Evolutionary conservation across 2,329 filamentous ascomycete genomes (phyloP).

Genomic region (Ceratocystis alfenasii): DNA sequence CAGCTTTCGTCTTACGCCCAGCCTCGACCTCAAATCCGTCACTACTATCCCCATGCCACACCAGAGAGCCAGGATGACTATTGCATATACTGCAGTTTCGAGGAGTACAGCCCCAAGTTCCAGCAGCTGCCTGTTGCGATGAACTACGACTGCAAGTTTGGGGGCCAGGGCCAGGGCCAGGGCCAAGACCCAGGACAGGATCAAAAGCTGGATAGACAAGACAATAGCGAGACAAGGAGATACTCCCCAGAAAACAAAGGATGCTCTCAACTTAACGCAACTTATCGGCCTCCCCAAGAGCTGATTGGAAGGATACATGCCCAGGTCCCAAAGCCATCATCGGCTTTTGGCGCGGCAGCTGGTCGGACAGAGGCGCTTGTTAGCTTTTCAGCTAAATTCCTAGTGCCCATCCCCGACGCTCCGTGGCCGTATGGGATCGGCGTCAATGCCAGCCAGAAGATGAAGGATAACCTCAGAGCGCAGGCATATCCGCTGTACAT

Average conservation of each 20-base stretch:
- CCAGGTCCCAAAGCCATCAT: not conserved
- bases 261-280: not conserved
- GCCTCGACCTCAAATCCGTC: not conserved
- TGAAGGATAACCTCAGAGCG: not conserved
- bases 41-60: conserved; percentile 2
- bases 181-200: not conserved
- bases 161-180: not conserved
- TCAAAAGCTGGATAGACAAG: not conserved
- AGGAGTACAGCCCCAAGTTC: not conserved
- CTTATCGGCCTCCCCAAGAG: not conserved
- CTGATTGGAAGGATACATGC: not conserved
- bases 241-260: not conserved
- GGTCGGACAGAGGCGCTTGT: not conserved
- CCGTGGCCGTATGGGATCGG: conserved; percentile 23
- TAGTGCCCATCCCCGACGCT: conserved; percentile 20
- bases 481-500: conserved; percentile 9
- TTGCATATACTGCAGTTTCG: conserved; percentile 10
- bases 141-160: not conserved
- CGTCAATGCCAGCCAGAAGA: conserved; percentile 14
- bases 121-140: not conserved
- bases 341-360: not conserved
- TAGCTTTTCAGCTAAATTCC: conserved; percentile 25
- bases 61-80: not conserved
- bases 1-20: not conserved
- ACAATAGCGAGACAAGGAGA: not conserved